Conservation (phyloP, 441 rosid species). For the Gossypium gossypioides region DNA sequence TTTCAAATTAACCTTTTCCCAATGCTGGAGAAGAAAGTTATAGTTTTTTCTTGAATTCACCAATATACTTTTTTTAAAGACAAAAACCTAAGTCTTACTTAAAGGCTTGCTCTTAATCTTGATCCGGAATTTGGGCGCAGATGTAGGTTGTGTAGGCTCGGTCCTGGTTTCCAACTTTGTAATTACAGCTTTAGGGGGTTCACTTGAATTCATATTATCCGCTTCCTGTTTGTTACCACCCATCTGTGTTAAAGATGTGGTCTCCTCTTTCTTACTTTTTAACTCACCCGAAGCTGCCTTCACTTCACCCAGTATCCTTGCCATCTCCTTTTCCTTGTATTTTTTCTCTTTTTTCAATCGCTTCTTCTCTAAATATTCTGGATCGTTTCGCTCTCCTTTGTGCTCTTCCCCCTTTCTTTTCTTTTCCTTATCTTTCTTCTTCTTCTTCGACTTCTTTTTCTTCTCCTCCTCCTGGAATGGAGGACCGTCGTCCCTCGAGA, state of each 20-base stretch:
- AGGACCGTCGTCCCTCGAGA: slow-evolving; percentile 29
- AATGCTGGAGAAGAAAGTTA: too few species aligned
- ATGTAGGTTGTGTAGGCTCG: slow-evolving; percentile 38
- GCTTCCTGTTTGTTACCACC: slow-evolving; percentile 25
- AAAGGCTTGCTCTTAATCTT: slow-evolving; percentile 60
- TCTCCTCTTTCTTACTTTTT: slow-evolving; percentile 27
- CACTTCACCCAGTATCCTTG: slow-evolving; percentile 44
- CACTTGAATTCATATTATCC: slow-evolving; percentile 19
- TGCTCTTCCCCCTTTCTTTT: slow-evolving; percentile 51
- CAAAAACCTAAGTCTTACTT: slow-evolving; percentile 21
- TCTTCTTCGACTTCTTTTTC: slow-evolving; percentile 20
- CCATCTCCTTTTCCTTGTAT: slow-evolving; percentile 64
- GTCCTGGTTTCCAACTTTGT: slow-evolving; percentile 36
- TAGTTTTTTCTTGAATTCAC: too few species aligned
- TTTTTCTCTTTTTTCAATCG: slow-evolving; percentile 79
- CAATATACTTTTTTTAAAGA: too few species aligned
- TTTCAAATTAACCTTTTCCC: too few species aligned
- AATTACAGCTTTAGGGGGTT: slow-evolving; percentile 23
- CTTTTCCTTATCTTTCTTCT: slow-evolving; percentile 40
- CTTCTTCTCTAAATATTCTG: slow-evolving; percentile 62
- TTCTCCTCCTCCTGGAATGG: slow-evolving; percentile 35
- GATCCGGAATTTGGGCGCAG: slow-evolving; percentile 52
- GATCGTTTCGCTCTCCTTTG: slow-evolving; percentile 37
- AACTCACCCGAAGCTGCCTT: slow-evolving; percentile 25
- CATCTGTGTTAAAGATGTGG: slow-evolving; percentile 21